These are phyloP conservation scores for Malus hybrid DNA, from an alignment of 331 rosid species.

Conservation along the genomic window DNA sequence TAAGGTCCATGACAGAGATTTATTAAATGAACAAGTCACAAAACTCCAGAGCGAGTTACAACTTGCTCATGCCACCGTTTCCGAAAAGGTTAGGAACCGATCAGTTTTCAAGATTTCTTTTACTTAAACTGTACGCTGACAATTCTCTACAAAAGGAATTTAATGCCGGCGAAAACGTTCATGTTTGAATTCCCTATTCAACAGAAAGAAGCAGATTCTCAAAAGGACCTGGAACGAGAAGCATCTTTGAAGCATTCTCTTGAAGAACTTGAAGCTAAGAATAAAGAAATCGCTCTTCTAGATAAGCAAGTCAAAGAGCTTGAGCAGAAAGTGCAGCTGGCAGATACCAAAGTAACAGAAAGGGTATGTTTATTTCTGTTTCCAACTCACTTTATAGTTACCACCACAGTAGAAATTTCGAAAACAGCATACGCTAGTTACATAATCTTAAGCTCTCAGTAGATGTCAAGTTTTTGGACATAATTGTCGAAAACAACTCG, in stretches of 20 bases:
- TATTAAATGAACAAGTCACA: conserved; percentile 47
- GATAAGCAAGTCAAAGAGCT: conserved; percentile 61
- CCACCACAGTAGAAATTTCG: neutral
- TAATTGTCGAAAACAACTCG: neutral
- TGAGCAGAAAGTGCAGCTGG: conserved; percentile 57
- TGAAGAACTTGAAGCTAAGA: conserved; percentile 67
- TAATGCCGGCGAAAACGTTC: neutral
- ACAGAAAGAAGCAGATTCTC: conserved; percentile 61
- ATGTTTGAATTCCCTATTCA: conserved; percentile 17
- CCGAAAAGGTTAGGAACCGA: conserved; percentile 44
- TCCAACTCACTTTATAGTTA: neutral
- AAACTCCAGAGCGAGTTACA: conserved; percentile 68
- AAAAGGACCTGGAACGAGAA: conserved; percentile 48
- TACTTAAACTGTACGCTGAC: neutral
- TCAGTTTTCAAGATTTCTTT: neutral
- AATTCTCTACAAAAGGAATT: neutral
- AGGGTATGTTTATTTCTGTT: conserved; percentile 38
- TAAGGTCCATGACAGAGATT: conserved; percentile 40
- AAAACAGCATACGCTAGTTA: neutral
- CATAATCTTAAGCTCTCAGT: neutral
- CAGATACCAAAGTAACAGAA: conserved; percentile 35
- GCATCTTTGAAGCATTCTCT: conserved; percentile 47
- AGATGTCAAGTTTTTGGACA: neutral
- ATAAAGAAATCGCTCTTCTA: conserved; percentile 46
- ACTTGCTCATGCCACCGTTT: conserved; percentile 36